These are phyloP conservation scores for Hymenoscyphus salicellus DNA, from an alignment of 2,329 filamentous ascomycete species.

Conservation along the genomic window DNA sequence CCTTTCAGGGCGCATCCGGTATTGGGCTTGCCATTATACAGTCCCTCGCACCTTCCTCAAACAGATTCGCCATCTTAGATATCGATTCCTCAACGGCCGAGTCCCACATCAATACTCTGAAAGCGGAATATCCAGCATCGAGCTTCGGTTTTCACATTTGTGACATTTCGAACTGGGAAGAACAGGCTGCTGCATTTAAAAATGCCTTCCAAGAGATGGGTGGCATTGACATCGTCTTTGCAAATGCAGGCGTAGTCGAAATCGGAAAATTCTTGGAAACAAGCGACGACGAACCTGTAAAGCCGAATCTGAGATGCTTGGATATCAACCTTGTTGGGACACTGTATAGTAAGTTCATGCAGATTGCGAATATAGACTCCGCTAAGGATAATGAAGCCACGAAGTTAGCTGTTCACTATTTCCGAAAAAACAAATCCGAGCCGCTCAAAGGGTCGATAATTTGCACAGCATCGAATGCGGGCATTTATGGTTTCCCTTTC, in stretches of 20 bases:
- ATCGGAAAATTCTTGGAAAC: constrained; percentile 19
- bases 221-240: constrained; percentile 32
- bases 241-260: constrained; percentile 31
- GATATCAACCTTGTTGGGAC: constrained; percentile 28
- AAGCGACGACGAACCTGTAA: constrained; percentile 16
- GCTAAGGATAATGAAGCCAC: constrained; percentile 38
- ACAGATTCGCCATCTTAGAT: constrained; percentile 24
- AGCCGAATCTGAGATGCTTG: constrained; percentile 26
- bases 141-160: constrained; percentile 27
- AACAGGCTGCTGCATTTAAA: constrained; percentile 28
- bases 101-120: constrained; percentile 19
- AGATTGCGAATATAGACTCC: background rate
- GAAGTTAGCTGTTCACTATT: constrained; percentile 49
- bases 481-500: constrained; percentile 50
- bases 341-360: constrained; percentile 23
- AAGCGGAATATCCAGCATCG: constrained; percentile 14
- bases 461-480: constrained; percentile 53
- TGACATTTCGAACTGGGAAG: constrained; percentile 30
- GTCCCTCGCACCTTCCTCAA: constrained; percentile 21
- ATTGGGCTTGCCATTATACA: constrained; percentile 72
- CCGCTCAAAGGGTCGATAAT: constrained; percentile 40
- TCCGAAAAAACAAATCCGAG: constrained; percentile 43
- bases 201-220: constrained; percentile 25
- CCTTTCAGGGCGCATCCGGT: constrained; percentile 70
- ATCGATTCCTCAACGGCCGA: constrained; percentile 24